Evolutionary conservation across 306 rosid genomes (phyloP).

Genomic region (Albizia julibrissin): DNA sequence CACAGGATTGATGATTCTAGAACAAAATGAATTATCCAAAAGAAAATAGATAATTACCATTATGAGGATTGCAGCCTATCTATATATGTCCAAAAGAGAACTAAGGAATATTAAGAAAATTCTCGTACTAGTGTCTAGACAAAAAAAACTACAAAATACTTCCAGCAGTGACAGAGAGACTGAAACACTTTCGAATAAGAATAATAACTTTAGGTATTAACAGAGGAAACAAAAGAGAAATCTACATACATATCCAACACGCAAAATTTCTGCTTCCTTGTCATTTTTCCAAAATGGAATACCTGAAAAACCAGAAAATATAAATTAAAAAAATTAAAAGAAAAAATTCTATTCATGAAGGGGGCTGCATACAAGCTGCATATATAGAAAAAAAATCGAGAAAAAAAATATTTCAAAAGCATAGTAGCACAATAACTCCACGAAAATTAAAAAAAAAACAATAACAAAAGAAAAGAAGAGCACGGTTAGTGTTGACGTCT

Average conservation of each 20-base stretch:
- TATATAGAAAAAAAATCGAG: neutral
- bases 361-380: neutral
- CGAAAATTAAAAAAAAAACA: no score
- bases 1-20: neutral
- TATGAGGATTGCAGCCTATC: neutral
- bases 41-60: neutral
- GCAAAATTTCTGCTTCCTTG: constrained; percentile 72
- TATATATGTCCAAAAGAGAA: neutral
- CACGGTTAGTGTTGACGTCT: neutral
- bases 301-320: constrained; percentile 54
- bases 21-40: neutral
- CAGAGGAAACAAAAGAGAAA: neutral
- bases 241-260: constrained; percentile 75
- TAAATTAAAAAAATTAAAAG: constrained; percentile 1
- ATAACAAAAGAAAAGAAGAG: neutral
- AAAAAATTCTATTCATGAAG: neutral
- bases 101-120: neutral
- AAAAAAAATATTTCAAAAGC: neutral
- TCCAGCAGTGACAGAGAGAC: neutral
- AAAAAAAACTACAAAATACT: neutral
- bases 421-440: neutral
- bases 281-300: constrained; percentile 72
- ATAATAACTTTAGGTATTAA: constrained; percentile 1
- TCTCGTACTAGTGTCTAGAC: neutral
- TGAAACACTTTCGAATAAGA: neutral